phyloP scores from a whole-genome alignment of 2,329 filamentous ascomycete genomes.

The Aspergillus pseudonomiae region DNA sequence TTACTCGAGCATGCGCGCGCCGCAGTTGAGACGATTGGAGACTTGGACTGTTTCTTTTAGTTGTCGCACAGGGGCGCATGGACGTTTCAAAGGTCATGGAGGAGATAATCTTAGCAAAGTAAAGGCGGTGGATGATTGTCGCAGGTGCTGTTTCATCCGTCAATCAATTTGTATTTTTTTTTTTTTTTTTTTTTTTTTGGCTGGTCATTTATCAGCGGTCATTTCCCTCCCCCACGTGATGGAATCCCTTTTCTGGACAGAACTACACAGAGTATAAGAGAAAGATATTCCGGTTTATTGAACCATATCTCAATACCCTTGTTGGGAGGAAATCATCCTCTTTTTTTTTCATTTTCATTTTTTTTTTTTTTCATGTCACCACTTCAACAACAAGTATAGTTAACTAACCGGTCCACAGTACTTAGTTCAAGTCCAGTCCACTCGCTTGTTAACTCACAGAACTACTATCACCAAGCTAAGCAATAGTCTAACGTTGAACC shows the following conservation, averaged over 20 bases:
- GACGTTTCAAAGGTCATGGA: constrained; percentile 1
- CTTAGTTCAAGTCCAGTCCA: not conserved
- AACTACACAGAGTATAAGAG: not conserved
- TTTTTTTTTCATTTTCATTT: not conserved
- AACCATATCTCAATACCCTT: not conserved
- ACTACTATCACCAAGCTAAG: constrained; percentile 1
- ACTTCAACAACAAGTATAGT: not conserved
- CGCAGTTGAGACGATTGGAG: not conserved
- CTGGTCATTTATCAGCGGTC: not conserved
- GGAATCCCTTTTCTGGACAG: not conserved
- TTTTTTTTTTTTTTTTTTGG: not conserved
- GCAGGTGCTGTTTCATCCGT: constrained; percentile 5
- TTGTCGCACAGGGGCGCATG: constrained; percentile 3
- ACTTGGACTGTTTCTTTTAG: not conserved
- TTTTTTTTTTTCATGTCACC: not conserved
- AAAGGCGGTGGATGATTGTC: constrained; percentile 4
- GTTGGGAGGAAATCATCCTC: not conserved
- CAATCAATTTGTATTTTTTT: not conserved
- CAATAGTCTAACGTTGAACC: constrained; percentile 1
- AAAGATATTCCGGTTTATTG: not conserved
- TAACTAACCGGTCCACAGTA: not conserved
- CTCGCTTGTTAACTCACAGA: not conserved
- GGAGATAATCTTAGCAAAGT: not conserved
- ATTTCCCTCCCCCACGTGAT: not conserved
- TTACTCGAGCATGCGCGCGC: not conserved